Evolutionary conservation across 2,329 filamentous ascomycete genomes (phyloP).

Genomic region (Colletotrichum sp.): DNA sequence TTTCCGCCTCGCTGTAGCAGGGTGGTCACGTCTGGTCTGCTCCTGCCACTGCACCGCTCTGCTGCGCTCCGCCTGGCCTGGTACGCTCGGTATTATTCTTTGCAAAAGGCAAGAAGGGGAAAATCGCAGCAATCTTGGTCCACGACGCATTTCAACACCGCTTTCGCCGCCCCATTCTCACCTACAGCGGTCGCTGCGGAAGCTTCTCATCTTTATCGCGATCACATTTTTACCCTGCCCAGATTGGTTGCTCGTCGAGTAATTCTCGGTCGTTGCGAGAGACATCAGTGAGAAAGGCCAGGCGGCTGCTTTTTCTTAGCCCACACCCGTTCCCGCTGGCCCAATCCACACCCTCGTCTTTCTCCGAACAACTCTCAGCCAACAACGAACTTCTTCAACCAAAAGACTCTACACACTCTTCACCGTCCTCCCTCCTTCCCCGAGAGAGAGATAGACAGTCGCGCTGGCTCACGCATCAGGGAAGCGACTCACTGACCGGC

Average conservation of each 20-base stretch:
- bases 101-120: constrained; percentile 21
- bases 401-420: not conserved
- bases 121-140: constrained; percentile 14
- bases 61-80: constrained; percentile 1
- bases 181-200: constrained; percentile 3
- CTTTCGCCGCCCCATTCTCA: constrained; percentile 7
- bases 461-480: not conserved
- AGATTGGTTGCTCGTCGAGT: constrained; percentile 8
- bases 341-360: constrained; percentile 15
- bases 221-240: not conserved
- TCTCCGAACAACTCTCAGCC: constrained; percentile 24
- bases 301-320: constrained; percentile 23
- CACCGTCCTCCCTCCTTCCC: not conserved
- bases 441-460: not conserved
- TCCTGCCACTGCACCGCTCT: constrained; percentile 9
- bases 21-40: constrained; percentile 22
- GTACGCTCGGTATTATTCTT: constrained; percentile 17
- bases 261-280: not conserved
- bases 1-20: constrained; percentile 22
- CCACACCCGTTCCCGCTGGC: constrained; percentile 9
- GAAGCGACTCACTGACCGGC: not conserved
- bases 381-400: constrained; percentile 19
- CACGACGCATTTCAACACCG: constrained; percentile 2
- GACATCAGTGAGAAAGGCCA: constrained; percentile 8
- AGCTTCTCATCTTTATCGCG: not conserved